phyloP scores from a whole-genome alignment of 345 rosid species.

The Camelina laxa region DNA sequence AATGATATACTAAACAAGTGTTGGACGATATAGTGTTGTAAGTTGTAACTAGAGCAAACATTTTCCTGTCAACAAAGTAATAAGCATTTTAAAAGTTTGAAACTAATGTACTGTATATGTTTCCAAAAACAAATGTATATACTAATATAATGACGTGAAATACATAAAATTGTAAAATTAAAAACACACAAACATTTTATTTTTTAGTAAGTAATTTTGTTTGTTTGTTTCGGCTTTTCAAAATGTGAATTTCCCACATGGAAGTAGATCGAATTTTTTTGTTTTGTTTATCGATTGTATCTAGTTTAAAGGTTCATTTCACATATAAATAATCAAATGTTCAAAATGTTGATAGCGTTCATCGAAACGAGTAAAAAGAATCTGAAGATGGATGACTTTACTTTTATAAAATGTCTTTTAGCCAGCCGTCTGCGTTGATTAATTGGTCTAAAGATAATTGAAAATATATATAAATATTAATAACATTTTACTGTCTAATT shows the following conservation, averaged over 20 bases:
- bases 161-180: too few species aligned
- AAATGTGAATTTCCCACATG: not conserved
- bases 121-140: not conserved
- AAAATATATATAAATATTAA: not conserved
- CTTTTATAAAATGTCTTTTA: not conserved
- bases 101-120: not conserved
- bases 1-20: not conserved
- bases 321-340: not conserved
- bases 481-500: not conserved
- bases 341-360: not conserved
- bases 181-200: too few species aligned
- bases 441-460: not conserved
- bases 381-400: too few species aligned
- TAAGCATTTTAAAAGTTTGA: not conserved
- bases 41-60: not conserved
- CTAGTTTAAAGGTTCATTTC: too few species aligned
- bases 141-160: not conserved
- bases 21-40: not conserved
- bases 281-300: too few species aligned
- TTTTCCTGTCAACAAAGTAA: not conserved
- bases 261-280: too few species aligned
- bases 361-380: too few species aligned
- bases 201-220: too few species aligned
- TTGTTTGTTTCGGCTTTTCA: too few species aligned
- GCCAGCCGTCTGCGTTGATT: not conserved